Base-by-base conservation (phyloP, 495 filamentous ascomycete genomes). In the Xylaria grammica region DNA sequence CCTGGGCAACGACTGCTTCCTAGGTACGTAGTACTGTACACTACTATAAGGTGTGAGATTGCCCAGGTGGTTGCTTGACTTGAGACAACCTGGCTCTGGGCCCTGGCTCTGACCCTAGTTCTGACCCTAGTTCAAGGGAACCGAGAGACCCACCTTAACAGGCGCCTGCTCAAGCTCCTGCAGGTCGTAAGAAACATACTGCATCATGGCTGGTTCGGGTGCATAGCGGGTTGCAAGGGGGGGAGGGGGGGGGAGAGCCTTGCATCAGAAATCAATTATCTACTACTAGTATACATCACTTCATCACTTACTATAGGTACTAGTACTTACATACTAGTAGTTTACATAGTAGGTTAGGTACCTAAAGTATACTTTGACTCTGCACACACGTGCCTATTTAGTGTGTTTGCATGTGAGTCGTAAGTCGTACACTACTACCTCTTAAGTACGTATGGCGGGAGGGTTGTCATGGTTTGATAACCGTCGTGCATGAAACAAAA, bases 191-290 rank as follows among this genome's bases (percentile, higher is more conserved):
- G 36, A 42, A 56, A 17, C 22, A 20, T 56, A 20, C 52, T 40
- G 52, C 52, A 56, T 56, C 17, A 56, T 56, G 52, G 53, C 52
- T 45, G 40, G 36, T 58, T 58, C 54, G 54, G 54, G 54, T 58
- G 55, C 55, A 44, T 15, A 22, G 40, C 40, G 27, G 26, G 38
- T 58, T 29, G 32, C 55, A 6, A 20, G 40, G 38, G 36, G 17
- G n/a, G 17, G 9, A 9, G 8, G 3, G 4, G 7, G n/a, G 11
- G 42, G 42, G 42, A 45, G 34, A n/a, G 34, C 32, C 34, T 56
- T 56, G 53, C 36, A 36, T 22, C 30, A 17, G 27, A n/a, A 3
- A 54, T 8, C 32, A 54, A 54, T 22, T n/a, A n/a, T n/a, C n/a
- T n/a, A n/a, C n/a, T n/a, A n/a, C n/a, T n/a, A n/a, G n/a, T n/a